Conservation (phyloP, 2,329 filamentous ascomycete genomes). For the Claviceps pazoutovae region DNA sequence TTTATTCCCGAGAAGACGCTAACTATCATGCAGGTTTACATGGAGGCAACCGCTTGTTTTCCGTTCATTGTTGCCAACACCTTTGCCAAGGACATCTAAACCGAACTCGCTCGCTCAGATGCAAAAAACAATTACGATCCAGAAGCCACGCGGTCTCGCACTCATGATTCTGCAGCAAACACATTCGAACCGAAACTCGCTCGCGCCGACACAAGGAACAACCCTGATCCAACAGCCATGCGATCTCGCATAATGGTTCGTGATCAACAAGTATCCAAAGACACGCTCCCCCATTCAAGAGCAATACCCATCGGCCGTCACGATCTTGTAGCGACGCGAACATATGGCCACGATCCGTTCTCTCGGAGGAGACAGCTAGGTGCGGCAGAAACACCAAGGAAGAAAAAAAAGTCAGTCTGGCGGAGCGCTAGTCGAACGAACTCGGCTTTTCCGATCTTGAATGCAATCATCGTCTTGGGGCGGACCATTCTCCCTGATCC, state of each 20-base stretch:
- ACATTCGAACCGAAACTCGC: too few species aligned
- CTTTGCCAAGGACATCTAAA: slow-evolving; percentile 40
- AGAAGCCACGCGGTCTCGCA: not conserved
- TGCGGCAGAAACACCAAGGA: not conserved
- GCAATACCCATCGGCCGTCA: not conserved
- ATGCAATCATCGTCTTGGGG: not conserved
- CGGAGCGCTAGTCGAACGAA: not conserved
- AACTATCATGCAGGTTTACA: slow-evolving; percentile 35
- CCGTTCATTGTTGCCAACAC: slow-evolving; percentile 54
- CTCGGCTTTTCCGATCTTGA: not conserved
- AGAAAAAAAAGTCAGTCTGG: not conserved
- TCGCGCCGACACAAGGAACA: too few species aligned
- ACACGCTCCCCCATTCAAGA: not conserved
- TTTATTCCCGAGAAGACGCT: not conserved
- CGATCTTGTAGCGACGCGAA: not conserved
- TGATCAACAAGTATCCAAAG: not conserved
- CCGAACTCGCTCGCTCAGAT: not conserved
- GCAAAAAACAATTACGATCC: not conserved
- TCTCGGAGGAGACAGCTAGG: not conserved
- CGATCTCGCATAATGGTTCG: not conserved
- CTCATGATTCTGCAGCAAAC: not conserved
- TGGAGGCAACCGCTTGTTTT: slow-evolving; percentile 51
- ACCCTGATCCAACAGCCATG: too few species aligned
- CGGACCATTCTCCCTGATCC: slow-evolving; percentile 8
- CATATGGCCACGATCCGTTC: not conserved